Evolutionary conservation across 352 stramenopile species (phyloP).

Genomic region (Phytopythium aichiense): DNA sequence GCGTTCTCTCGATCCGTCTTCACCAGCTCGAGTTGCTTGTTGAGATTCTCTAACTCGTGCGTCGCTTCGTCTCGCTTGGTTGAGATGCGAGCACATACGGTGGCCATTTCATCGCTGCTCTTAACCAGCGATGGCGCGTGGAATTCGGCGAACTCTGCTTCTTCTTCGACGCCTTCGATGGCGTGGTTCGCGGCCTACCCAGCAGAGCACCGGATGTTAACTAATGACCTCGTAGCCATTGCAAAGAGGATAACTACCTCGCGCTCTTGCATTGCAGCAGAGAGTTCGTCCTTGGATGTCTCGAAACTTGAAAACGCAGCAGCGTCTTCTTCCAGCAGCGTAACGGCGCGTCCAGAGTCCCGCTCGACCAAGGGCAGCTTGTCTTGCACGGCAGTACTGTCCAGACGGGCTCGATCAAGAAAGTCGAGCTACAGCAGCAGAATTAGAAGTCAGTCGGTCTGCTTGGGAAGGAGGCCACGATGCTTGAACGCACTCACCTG

Average conservation of each 20-base stretch:
- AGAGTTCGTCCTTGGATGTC: conserved; percentile 22
- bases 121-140: conserved; percentile 57
- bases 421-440: conserved; percentile 35
- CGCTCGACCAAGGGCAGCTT: conserved; percentile 56
- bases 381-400: conserved; percentile 44
- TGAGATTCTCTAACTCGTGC: conserved; percentile 9
- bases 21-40: conserved; percentile 17
- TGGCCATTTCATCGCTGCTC: conserved; percentile 55
- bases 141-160: conserved; percentile 70
- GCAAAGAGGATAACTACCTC: conserved; percentile 16
- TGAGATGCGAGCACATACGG: conserved; percentile 22
- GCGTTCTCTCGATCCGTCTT: conserved; percentile 14
- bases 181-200: conserved; percentile 36
- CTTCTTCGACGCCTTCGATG: conserved; percentile 69
- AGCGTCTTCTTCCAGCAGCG: conserved; percentile 42
- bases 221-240: not conserved
- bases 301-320: conserved; percentile 21
- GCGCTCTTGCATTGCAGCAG: conserved; percentile 30
- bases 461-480: not conserved
- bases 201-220: not conserved
- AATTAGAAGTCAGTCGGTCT: not conserved
- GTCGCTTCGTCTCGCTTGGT: conserved; percentile 20
- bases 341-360: conserved; percentile 41
- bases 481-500: conserved; percentile 30
- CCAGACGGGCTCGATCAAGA: conserved; percentile 32